A percentile compares a stretch with the other conserved stretches of the same genome.
phyloP scores from a whole-genome alignment of 1,139 yeast species.

The Zygoascus meyerae region DNA sequence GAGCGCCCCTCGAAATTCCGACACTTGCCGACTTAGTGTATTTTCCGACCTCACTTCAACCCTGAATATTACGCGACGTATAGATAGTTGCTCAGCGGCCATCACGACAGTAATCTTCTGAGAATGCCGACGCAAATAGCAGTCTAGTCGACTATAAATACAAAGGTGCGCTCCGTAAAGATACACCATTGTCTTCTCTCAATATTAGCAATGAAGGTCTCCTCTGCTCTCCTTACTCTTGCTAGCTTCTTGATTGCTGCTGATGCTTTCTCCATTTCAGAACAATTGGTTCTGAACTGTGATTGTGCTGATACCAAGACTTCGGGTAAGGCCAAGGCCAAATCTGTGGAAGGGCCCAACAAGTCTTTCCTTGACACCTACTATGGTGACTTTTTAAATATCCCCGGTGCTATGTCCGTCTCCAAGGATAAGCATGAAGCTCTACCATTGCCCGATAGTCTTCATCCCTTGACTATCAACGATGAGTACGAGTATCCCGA shows the following conservation, averaged over 20 bases:
- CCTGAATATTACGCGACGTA: too few species aligned
- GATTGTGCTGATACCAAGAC: slow-evolving; percentile 4
- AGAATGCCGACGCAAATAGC: too few species aligned
- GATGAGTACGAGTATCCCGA: slow-evolving; percentile 35
- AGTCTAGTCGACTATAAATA: too few species aligned
- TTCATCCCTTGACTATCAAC: slow-evolving; percentile 29
- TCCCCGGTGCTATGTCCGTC: slow-evolving; percentile 19
- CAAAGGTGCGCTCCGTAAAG: background rate
- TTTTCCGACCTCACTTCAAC: too few species aligned
- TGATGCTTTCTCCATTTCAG: slow-evolving; percentile 34
- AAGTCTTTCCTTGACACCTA: slow-evolving; percentile 33
- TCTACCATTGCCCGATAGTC: slow-evolving; percentile 28
- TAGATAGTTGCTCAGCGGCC: too few species aligned
- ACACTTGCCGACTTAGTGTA: too few species aligned
- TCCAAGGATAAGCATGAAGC: slow-evolving; percentile 28
- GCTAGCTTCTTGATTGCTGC: slow-evolving; percentile 6
- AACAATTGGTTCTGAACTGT: slow-evolving; percentile 36
- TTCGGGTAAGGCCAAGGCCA: slow-evolving; percentile 5
- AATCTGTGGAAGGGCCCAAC: slow-evolving; percentile 13
- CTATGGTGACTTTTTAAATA: slow-evolving; percentile 33
- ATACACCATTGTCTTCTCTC: background rate
- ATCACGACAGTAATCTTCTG: too few species aligned
- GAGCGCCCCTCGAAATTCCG: too few species aligned
- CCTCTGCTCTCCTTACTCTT: background rate
- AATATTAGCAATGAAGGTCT: slow-evolving; percentile 3